phyloP scores from a whole-genome alignment of 2,329 filamentous ascomycete genomes.

The Penicillium oxalicum region DNA sequence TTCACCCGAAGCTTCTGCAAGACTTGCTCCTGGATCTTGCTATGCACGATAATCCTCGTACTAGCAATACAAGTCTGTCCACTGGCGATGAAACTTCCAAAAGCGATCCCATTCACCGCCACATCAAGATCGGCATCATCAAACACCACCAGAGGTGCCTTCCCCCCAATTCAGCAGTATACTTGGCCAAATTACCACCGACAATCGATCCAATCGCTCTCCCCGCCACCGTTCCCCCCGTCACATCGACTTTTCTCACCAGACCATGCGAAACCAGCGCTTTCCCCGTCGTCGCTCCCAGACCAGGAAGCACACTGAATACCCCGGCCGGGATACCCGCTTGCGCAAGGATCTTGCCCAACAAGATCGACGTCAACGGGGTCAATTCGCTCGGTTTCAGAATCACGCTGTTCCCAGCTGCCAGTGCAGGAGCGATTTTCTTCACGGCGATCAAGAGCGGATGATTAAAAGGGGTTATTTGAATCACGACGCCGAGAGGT shows the following conservation, averaged over 20 bases:
- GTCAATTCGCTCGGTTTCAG: constrained; percentile 40
- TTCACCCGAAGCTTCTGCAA: constrained; percentile 37
- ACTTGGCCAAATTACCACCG: constrained; percentile 29
- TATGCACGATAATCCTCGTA: constrained; percentile 49
- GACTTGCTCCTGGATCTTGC: constrained; percentile 36
- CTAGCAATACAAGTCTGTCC: constrained; percentile 54
- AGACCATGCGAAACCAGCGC: constrained; percentile 25
- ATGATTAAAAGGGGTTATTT: constrained; percentile 38
- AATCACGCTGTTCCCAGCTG: constrained; percentile 37
- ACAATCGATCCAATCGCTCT: constrained; percentile 29
- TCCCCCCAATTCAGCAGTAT: constrained; percentile 34
- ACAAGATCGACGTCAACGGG: constrained; percentile 37
- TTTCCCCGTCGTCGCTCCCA: constrained; percentile 44
- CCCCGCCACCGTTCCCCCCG: constrained; percentile 29
- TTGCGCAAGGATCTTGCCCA: constrained; percentile 38
- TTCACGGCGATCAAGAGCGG: constrained; percentile 34
- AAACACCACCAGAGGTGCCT: constrained; percentile 33
- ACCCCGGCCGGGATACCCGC: constrained; percentile 42
- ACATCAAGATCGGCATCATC: constrained; percentile 27
- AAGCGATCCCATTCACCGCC: constrained; percentile 30
- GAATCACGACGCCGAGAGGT: constrained; percentile 37
- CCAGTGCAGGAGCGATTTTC: constrained; percentile 37
- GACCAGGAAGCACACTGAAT: constrained; percentile 47
- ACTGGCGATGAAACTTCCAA: constrained; percentile 47
- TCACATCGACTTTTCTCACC: constrained; percentile 33